A percentile compares a stretch with the other conserved stretches of the same genome.
phyloP scores from a whole-genome alignment of 805 yeast genomes.

The Yarrowia bubula region DNA sequence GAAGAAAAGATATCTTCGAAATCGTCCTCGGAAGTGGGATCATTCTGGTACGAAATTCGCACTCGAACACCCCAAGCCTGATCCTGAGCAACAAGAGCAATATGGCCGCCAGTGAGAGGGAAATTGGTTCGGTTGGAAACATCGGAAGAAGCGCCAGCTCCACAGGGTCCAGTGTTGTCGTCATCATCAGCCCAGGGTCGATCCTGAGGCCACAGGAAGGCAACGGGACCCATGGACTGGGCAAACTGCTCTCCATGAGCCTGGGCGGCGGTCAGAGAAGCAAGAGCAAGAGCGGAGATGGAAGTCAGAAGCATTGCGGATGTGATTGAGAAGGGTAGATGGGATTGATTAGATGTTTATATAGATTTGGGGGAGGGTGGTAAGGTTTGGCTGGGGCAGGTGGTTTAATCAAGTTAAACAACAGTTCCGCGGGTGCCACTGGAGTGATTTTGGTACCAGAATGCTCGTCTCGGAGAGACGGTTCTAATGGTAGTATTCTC shows the following conservation, averaged over 20 bases:
- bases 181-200: constrained; percentile 49
- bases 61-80: constrained; percentile 44
- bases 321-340: not conserved
- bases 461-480: not conserved
- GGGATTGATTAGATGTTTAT: constrained; percentile 11
- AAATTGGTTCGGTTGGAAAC: constrained; percentile 45
- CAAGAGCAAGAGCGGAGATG: constrained; percentile 22
- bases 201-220: constrained; percentile 45
- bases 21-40: constrained; percentile 45
- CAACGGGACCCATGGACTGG: constrained; percentile 44
- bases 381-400: not conserved
- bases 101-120: constrained; percentile 50
- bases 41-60: constrained; percentile 43
- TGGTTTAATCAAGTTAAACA: no score
- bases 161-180: constrained; percentile 50
- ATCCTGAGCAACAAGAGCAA: constrained; percentile 48
- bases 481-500: not conserved
- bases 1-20: constrained; percentile 43
- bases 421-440: not conserved
- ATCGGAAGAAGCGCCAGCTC: constrained; percentile 39
- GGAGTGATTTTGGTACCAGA: not conserved
- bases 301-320: constrained; percentile 23
- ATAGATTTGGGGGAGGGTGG: not conserved
- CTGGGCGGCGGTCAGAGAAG: constrained; percentile 26
- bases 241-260: constrained; percentile 43